phyloP scores from a whole-genome alignment of 768 basidiomycete species.

The Tephrocybe sp. region DNA sequence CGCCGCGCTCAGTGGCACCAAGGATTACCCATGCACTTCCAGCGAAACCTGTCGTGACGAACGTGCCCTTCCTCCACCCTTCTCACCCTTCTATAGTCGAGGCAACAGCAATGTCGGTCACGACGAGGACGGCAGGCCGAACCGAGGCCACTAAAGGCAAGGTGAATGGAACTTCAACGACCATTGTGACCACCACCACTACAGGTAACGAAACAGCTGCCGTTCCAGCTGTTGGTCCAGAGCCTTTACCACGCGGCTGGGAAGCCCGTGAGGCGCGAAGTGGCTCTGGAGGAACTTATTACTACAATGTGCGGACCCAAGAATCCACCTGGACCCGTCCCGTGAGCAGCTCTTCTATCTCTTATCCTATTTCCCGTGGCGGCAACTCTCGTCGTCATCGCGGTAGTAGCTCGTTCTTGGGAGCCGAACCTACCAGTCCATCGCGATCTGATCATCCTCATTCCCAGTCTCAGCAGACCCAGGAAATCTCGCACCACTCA shows the following conservation, averaged over 20 bases:
- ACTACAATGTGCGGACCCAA: conserved; percentile 56
- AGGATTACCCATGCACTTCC: conserved; percentile 67
- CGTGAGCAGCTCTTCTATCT: conserved; percentile 29
- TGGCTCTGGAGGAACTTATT: conserved; percentile 48
- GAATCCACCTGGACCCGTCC: conserved; percentile 62
- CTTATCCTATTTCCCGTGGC: conserved; percentile 23
- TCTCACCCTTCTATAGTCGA: conserved; percentile 60
- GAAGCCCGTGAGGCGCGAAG: conserved; percentile 54
- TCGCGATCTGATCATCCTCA: conserved; percentile 31
- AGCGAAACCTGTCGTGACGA: conserved; percentile 59
- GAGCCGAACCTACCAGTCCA: conserved; percentile 21
- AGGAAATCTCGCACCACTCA: conserved; percentile 21
- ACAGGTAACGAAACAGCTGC: conserved; percentile 19
- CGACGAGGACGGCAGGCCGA: conserved; percentile 35
- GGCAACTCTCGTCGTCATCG: conserved; percentile 25
- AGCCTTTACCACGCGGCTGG: conserved; percentile 57
- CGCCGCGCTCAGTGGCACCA: conserved; percentile 27
- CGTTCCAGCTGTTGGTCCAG: conserved; percentile 21
- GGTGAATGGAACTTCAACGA: conserved; percentile 23
- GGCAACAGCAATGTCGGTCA: conserved; percentile 55
- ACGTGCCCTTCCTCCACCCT: conserved; percentile 51
- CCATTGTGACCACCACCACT: conserved; percentile 27
- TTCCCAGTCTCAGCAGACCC: conserved; percentile 29
- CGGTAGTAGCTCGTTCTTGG: conserved; percentile 24
- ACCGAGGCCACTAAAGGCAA: conserved; percentile 39